Base-by-base conservation (phyloP, 1,139 yeast species). In the Wickerhamomyces sp. region DNA sequence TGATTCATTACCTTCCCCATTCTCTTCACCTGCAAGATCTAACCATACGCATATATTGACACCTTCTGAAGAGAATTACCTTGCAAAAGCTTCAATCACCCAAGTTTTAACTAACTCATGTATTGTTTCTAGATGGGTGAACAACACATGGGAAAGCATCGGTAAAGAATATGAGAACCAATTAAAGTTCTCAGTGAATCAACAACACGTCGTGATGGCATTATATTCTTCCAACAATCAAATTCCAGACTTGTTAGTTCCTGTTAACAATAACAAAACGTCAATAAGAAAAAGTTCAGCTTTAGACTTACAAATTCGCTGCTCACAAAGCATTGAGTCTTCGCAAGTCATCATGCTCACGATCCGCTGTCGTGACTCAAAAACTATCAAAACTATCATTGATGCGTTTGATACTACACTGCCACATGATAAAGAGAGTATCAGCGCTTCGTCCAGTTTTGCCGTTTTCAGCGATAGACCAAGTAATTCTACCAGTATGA, bases 281-380 rank as follows among this genome's bases (percentile, higher is more conserved):
- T 30, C 26, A 12, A 15, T 50, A 14, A 34, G 42, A 18, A 43
- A 43, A 28, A 36, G 48, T 12, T 40, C 45, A 19, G 53, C 54
- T 20, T 40, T 46, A 26, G 55, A 52, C 36, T 24, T 50, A 17
- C 55, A 53, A 39, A 28, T 54, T 31, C 41, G 47, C 37, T 47
- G 49, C 38, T 33, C 43, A 14, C 36, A 36, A 29, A 27, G 41
- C 4, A 26, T 45, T n/a, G 37, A 36, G 16, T 37, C 47, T 13
- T 26, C 44, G n/a, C 28, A 31, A 14, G 27, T 37, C 15, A 45
- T 46, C 22, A 46, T 47, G 33, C 37, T 51, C 7, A 51, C 49
- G 2, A 38, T 52, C n/a, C 45, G 54, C 27, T 47, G 53, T 25
- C 38, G 38, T 13, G 49, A 48, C 29, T 39, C 44, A 17, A 41